Evolutionary conservation across 495 filamentous ascomycete species (phyloP), one percentile per base, ranked within the genome.

Genomic region (Lasiosphaeriaceae sp.): DNA sequence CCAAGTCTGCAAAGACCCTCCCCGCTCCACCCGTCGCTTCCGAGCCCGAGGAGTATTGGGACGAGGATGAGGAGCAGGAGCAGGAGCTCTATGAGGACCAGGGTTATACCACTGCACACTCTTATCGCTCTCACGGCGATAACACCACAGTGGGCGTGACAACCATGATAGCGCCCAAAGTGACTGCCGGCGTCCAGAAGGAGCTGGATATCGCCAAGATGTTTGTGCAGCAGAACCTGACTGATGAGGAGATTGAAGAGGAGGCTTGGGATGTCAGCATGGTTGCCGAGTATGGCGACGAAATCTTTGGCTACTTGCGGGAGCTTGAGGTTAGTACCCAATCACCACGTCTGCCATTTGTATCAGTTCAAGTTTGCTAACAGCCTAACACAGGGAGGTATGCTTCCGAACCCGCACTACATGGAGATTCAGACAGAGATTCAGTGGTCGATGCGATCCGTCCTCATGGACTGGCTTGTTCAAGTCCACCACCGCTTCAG

Each of bases 351-450:
- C 35, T 2, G 23, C 20, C 11, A 20, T 0, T 6, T 3, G n/a
- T 9, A 34, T 17, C 37, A 11, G 19, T 17, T 21, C 22, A 23
- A 52, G 8, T 48, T n/a, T 57, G 46, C 65, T 73, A 53, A 72
- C 61, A 11, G 16, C 11, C 39, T 53, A 21, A 14, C 11, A 43
- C 62, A 96, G 91, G 82, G 82, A 57, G 81, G 80, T 43, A 87
- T 97, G 82, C 73, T 90, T 43, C 94, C 94, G 0, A 89, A 92
- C 65, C 79, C 89, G 2, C 83, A 92, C 64, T 98, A 98, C 76
- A 97, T 98, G 95, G 90, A 96, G 49, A 86, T 88, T 51, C 94
- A 98, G 69, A 84, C 86, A n/a, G 92, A 97, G 71, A 93, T 98
- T 54, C 90, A 96, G 70, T 97, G 95, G 95, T 96, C 93, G 0